These are phyloP conservation scores for Aspergillus niger DNA, from an alignment of 2,329 filamentous ascomycete genomes.

Conservation along the genomic window DNA sequence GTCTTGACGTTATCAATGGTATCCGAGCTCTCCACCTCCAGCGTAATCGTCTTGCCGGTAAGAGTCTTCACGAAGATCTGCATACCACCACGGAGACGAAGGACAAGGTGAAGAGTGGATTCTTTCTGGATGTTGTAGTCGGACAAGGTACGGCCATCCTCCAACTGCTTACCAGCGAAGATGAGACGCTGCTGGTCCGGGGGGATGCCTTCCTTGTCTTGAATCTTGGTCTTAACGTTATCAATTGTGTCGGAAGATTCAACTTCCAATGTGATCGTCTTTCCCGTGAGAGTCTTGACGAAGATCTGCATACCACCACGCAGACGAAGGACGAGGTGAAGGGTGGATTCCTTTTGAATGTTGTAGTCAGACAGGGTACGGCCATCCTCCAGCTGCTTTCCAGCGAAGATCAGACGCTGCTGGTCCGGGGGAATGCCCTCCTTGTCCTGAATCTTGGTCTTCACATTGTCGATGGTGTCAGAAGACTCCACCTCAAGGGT, in stretches of 20 bases:
- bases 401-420: constrained; percentile 93
- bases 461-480: constrained; percentile 95
- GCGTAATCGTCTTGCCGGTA: constrained; percentile 71
- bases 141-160: constrained; percentile 84
- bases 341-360: constrained; percentile 89
- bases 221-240: constrained; percentile 91
- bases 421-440: constrained; percentile 95
- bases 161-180: constrained; percentile 90
- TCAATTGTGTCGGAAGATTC: constrained; percentile 90
- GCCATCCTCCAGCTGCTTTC: constrained; percentile 94
- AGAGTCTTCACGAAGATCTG: constrained; percentile 84
- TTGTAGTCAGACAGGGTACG: constrained; percentile 91
- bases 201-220: constrained; percentile 79
- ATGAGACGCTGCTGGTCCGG: constrained; percentile 94
- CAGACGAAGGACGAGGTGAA: constrained; percentile 82
- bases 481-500: constrained; percentile 68
- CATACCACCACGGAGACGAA: constrained; percentile 81
- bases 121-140: constrained; percentile 99
- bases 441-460: constrained; percentile 97
- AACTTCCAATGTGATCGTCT: constrained; percentile 91
- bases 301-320: constrained; percentile 73
- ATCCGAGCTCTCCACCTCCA: constrained; percentile 68
- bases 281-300: constrained; percentile 67
- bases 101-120: constrained; percentile 76
- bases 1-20: constrained; percentile 72